These are phyloP conservation scores for Claviceps capensis DNA, from an alignment of 2,329 filamentous ascomycete species.

Conservation along the genomic window DNA sequence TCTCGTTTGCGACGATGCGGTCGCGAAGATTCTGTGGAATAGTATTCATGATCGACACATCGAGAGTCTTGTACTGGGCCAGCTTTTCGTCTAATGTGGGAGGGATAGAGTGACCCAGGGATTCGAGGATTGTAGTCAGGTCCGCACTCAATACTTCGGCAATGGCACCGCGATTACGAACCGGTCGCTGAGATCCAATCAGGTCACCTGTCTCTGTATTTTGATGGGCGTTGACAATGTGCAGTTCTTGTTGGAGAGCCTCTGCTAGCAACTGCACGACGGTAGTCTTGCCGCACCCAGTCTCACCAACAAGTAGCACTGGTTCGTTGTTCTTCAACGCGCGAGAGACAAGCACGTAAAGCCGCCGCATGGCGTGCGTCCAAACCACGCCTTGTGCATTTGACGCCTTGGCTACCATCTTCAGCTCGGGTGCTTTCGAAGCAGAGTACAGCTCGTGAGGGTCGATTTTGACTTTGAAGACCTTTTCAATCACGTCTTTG, in stretches of 20 bases:
- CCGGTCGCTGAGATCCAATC: slow-evolving; percentile 85
- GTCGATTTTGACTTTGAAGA: slow-evolving; percentile 78
- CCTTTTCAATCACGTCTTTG: slow-evolving; percentile 74
- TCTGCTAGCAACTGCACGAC: slow-evolving; percentile 87
- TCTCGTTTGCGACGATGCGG: slow-evolving; percentile 33
- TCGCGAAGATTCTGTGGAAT: slow-evolving; percentile 35
- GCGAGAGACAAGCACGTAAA: slow-evolving; percentile 79
- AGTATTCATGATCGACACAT: slow-evolving; percentile 31
- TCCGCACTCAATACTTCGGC: slow-evolving; percentile 51
- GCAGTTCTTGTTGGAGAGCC: slow-evolving; percentile 58
- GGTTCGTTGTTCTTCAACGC: slow-evolving; percentile 86
- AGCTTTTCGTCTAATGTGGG: slow-evolving; percentile 42
- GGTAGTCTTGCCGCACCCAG: slow-evolving; percentile 94
- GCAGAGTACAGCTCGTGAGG: slow-evolving; percentile 57
- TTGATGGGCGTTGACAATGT: slow-evolving; percentile 93
- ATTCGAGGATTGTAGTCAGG: slow-evolving; percentile 33
- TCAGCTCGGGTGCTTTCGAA: slow-evolving; percentile 41
- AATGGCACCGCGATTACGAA: slow-evolving; percentile 70
- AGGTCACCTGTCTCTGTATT: slow-evolving; percentile 96
- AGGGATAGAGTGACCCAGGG: slow-evolving; percentile 25
- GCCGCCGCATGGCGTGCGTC: slow-evolving; percentile 85
- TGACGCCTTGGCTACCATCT: slow-evolving; percentile 28
- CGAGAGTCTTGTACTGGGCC: slow-evolving; percentile 35
- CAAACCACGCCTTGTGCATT: slow-evolving; percentile 65
- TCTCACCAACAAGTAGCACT: slow-evolving; percentile 88